phyloP scores from a whole-genome alignment of 2,329 filamentous ascomycete species.

The Diaporthe vexans region DNA sequence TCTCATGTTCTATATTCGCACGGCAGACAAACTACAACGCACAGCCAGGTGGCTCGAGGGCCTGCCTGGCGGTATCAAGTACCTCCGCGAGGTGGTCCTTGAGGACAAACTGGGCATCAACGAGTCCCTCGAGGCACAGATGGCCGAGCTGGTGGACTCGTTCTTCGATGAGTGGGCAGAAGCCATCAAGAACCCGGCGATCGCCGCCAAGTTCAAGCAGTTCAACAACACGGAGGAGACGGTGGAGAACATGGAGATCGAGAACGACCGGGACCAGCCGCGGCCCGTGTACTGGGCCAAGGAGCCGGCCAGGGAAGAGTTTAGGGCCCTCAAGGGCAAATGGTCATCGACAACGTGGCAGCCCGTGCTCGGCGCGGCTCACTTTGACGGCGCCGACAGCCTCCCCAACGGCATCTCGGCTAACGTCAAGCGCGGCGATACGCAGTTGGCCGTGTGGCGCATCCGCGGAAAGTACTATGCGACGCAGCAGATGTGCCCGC shows the following conservation, averaged over 20 bases:
- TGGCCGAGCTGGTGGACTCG: conserved; percentile 85
- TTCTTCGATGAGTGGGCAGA: conserved; percentile 96
- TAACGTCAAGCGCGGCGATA: conserved; percentile 87
- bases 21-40: conserved; percentile 89
- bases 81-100: conserved; percentile 85
- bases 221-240: conserved; percentile 87
- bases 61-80: conserved; percentile 85
- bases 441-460: conserved; percentile 89
- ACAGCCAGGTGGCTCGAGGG: conserved; percentile 91
- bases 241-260: conserved; percentile 76
- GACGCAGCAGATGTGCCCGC: conserved; percentile 94
- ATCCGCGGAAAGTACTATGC: conserved; percentile 85
- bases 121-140: conserved; percentile 86
- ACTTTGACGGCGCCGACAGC: conserved; percentile 76
- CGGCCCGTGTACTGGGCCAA: conserved; percentile 85
- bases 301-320: conserved; percentile 77
- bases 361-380: conserved; percentile 77
- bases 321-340: conserved; percentile 72
- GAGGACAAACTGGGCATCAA: conserved; percentile 90
- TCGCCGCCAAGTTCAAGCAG: conserved; percentile 80
- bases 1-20: conserved; percentile 93
- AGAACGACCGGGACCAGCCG: conserved; percentile 79
- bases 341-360: conserved; percentile 82
- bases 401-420: conserved; percentile 80
- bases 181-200: conserved; percentile 77